Percentiles rank a stretch among this genome's conserved stretches.
These are phyloP conservation scores for Fusarium fujikuroi DNA, from an alignment of 2,329 filamentous ascomycete species.

Conservation along the genomic window DNA sequence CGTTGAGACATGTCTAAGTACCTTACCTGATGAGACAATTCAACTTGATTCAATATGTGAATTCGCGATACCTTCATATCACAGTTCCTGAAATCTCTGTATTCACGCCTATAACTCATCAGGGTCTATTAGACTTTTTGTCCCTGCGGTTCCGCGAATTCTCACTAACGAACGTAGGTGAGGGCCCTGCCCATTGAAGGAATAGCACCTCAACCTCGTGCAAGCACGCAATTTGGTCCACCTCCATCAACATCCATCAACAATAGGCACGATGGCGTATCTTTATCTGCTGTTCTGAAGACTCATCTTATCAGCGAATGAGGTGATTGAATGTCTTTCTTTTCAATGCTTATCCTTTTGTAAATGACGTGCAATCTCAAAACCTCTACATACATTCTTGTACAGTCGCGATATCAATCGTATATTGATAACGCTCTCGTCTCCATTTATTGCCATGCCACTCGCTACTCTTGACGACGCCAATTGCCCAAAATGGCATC, in stretches of 20 bases:
- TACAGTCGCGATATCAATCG: not conserved
- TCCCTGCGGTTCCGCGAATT: not conserved
- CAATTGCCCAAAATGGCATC: slow-evolving; percentile 40
- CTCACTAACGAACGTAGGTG: slow-evolving; percentile 2
- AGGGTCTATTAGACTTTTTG: not conserved
- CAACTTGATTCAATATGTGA: not conserved
- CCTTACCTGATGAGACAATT: not conserved
- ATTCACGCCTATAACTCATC: not conserved
- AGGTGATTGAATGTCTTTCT: not conserved
- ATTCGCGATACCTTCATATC: not conserved
- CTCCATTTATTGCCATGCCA: slow-evolving; percentile 14
- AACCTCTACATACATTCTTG: not conserved
- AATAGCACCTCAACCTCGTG: slow-evolving; percentile 9
- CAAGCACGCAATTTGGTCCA: slow-evolving; percentile 45
- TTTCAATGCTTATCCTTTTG: not conserved
- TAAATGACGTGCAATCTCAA: not conserved
- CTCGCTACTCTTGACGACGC: slow-evolving; percentile 4
- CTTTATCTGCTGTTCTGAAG: not conserved
- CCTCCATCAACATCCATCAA: slow-evolving; percentile 23
- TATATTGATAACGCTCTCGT: not conserved
- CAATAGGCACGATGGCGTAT: slow-evolving; percentile 26
- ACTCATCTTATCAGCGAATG: slow-evolving; percentile 9
- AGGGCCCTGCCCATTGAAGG: not conserved
- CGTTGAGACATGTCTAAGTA: not conserved
- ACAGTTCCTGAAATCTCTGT: not conserved